A percentile compares a stretch with the other conserved stretches of the same genome.
phyloP scores from a whole-genome alignment of 2,329 filamentous ascomycete species.

The Sarocladium strictum region DNA sequence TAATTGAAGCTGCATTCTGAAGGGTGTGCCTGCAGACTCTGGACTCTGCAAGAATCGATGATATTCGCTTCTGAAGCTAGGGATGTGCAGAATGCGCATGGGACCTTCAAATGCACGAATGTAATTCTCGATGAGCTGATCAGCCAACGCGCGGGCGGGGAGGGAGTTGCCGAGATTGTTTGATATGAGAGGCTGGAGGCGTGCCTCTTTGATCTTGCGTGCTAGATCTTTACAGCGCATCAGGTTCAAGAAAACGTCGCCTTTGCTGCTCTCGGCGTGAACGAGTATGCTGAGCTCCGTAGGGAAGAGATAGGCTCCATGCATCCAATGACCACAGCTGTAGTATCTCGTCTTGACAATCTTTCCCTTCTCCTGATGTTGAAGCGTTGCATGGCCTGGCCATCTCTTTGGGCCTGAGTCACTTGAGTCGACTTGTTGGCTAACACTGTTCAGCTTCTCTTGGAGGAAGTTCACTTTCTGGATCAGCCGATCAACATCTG shows the following conservation, averaged over 20 bases:
- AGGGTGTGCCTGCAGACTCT: constrained; percentile 31
- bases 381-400: constrained; percentile 11
- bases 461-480: constrained; percentile 10
- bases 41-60: constrained; percentile 41
- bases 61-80: constrained; percentile 51
- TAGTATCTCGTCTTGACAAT: constrained; percentile 40
- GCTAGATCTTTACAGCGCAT: constrained; percentile 35
- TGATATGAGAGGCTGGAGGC: constrained; percentile 28
- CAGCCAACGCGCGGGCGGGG: constrained; percentile 34
- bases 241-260: constrained; percentile 26
- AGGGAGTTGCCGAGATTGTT: constrained; percentile 32
- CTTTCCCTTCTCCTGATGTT: constrained; percentile 22
- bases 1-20: constrained; percentile 48
- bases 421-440: constrained; percentile 17
- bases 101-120: constrained; percentile 51
- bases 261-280: constrained; percentile 19
- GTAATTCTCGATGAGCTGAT: constrained; percentile 47
- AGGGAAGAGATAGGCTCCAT: constrained; percentile 31
- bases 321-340: constrained; percentile 47
- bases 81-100: constrained; percentile 51
- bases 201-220: constrained; percentile 34
- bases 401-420: constrained; percentile 14
- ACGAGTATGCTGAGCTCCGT: constrained; percentile 21
- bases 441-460: constrained; percentile 8
- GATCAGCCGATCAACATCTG: constrained; percentile 9